These are phyloP conservation scores for Picochlorum sp. DNA, from an alignment of 139 green algal genomes.

Conservation along the genomic window DNA sequence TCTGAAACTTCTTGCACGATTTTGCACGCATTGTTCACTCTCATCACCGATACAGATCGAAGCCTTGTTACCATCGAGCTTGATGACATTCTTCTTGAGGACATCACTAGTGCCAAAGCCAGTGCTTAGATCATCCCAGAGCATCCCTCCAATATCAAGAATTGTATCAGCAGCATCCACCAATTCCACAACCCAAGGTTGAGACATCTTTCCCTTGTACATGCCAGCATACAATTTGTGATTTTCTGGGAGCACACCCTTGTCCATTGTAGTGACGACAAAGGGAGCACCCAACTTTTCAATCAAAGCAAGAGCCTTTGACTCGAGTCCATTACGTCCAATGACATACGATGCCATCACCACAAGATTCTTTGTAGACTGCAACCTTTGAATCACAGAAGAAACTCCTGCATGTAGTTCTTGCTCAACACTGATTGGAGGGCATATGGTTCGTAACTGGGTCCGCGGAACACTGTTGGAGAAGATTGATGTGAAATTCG, in stretches of 20 bases:
- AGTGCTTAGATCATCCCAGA: conserved; percentile 3
- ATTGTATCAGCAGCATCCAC: not conserved
- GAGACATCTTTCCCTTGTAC: conserved; percentile 2
- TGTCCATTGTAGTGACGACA: conserved; percentile 2
- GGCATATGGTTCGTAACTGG: too few species aligned
- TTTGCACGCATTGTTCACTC: not conserved
- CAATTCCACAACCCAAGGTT: not conserved
- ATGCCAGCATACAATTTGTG: not conserved
- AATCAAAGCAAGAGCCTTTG: not conserved
- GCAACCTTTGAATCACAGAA: not conserved
- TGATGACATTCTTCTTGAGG: not conserved
- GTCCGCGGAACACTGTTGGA: too few species aligned
- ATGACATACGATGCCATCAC: not conserved
- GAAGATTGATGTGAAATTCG: too few species aligned
- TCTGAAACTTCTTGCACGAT: conserved; percentile 5
- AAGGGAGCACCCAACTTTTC: not conserved
- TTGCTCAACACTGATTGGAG: not conserved
- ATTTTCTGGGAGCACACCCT: conserved; percentile 2
- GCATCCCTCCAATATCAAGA: conserved; percentile 4
- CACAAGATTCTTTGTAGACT: not conserved
- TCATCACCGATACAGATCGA: not conserved
- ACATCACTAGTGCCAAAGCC: conserved; percentile 1
- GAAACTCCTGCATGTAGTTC: not conserved
- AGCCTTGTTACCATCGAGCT: not conserved
- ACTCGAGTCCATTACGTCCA: not conserved